phyloP scores from a whole-genome alignment of 2,329 filamentous ascomycete genomes.

The Diplodia seriata region DNA sequence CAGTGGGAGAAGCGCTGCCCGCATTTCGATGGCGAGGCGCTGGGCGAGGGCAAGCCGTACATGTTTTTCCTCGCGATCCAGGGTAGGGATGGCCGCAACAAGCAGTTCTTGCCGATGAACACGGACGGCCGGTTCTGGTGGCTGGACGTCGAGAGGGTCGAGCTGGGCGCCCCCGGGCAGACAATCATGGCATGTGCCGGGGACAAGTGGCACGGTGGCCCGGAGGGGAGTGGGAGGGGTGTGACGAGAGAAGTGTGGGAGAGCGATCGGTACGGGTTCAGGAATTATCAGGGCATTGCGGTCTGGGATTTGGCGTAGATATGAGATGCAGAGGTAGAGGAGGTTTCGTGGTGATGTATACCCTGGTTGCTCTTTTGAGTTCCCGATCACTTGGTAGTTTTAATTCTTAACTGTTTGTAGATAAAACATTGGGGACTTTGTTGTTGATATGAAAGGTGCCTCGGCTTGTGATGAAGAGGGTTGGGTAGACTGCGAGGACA shows the following conservation, averaged over 20 bases:
- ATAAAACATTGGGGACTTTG: too few relatives aligned
- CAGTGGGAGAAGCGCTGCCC: slow-evolving; percentile 79
- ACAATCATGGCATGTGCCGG: slow-evolving; percentile 19
- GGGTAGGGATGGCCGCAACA: slow-evolving; percentile 67
- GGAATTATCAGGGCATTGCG: slow-evolving; percentile 18
- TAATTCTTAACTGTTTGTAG: background rate
- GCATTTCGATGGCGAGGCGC: slow-evolving; percentile 78
- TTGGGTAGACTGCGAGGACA: too few relatives aligned
- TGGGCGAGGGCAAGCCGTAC: slow-evolving; percentile 70
- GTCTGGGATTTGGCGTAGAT: slow-evolving; percentile 23
- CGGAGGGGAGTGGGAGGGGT: slow-evolving; percentile 30
- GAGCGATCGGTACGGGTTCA: slow-evolving; percentile 25
- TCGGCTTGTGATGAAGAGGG: too few relatives aligned
- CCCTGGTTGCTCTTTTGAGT: background rate
- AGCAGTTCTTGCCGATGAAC: slow-evolving; percentile 70
- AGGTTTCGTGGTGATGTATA: background rate
- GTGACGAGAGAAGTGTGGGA: slow-evolving; percentile 31
- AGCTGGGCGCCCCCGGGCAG: slow-evolving; percentile 54
- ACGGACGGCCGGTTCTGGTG: slow-evolving; percentile 84
- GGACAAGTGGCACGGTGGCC: slow-evolving; percentile 26
- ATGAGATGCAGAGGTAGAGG: background rate
- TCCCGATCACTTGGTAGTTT: background rate
- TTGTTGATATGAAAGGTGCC: too few relatives aligned
- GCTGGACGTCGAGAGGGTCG: slow-evolving; percentile 68
- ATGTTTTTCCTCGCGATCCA: slow-evolving; percentile 72